Evolutionary conservation across 192 early-diverging fungal species (phyloP).

Genomic region (Phycomyces blakesleeanus): DNA sequence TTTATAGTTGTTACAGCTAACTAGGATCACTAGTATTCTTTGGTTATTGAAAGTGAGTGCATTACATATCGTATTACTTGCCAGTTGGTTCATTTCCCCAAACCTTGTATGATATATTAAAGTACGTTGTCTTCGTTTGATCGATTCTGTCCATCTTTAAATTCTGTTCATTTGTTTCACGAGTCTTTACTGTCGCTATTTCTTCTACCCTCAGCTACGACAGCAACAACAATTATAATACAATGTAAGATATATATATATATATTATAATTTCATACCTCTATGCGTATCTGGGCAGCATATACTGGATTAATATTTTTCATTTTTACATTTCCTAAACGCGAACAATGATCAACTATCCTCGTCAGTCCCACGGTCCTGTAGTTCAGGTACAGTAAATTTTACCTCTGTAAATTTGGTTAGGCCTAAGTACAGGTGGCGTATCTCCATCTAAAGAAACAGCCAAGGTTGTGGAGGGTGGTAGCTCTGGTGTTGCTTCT

Average conservation of each 20-base stretch:
- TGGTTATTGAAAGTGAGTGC: too few relatives aligned
- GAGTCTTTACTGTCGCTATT: slow-evolving; percentile 19
- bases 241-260: too few relatives aligned
- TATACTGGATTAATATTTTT: slow-evolving; percentile 2
- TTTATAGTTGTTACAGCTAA: too few relatives aligned
- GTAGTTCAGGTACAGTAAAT: too few relatives aligned
- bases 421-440: slow-evolving; percentile 24
- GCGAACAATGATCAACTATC: too few relatives aligned
- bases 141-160: slow-evolving; percentile 21
- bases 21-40: too few relatives aligned
- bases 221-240: neutral
- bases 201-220: slow-evolving; percentile 30
- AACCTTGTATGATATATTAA: slow-evolving; percentile 26
- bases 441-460: slow-evolving; percentile 19
- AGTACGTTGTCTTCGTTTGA: slow-evolving; percentile 28
- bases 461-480: neutral
- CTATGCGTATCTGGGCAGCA: slow-evolving; percentile 10
- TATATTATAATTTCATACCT: slow-evolving; percentile 3
- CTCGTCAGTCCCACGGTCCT: too few relatives aligned
- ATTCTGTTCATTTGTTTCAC: slow-evolving; percentile 17
- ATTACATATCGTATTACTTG: neutral
- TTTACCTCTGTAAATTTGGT: slow-evolving; percentile 27
- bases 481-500: too few relatives aligned
- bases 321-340: slow-evolving; percentile 1
- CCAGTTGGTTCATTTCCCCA: slow-evolving; percentile 31